These are phyloP conservation scores for Plectosphaerella plurivora DNA, from an alignment of 2,329 filamentous ascomycete genomes.

Conservation along the genomic window DNA sequence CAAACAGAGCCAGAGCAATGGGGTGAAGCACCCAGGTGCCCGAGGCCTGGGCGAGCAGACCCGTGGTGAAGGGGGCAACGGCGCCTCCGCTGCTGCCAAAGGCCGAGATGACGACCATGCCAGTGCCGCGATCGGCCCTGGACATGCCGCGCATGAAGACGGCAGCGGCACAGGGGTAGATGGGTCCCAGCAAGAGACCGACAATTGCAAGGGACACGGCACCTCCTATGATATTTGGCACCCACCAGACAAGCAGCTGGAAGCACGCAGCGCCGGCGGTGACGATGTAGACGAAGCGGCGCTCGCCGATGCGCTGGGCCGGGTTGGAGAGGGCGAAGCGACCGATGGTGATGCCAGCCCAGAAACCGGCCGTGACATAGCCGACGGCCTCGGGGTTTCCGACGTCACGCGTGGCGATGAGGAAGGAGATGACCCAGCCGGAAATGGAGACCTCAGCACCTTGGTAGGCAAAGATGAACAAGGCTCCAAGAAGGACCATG, in stretches of 20 bases:
- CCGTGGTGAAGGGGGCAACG: slow-evolving; percentile 61
- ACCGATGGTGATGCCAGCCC: slow-evolving; percentile 72
- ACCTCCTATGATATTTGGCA: slow-evolving; percentile 70
- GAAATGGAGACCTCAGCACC: slow-evolving; percentile 80
- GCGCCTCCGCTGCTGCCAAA: slow-evolving; percentile 68
- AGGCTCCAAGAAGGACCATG: slow-evolving; percentile 66
- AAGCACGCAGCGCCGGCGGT: slow-evolving; percentile 59
- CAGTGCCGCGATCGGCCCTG: slow-evolving; percentile 54
- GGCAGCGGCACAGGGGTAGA: slow-evolving; percentile 70
- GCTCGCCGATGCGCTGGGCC: slow-evolving; percentile 66
- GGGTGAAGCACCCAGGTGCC: slow-evolving; percentile 64
- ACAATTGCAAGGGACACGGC: slow-evolving; percentile 65
- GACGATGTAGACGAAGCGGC: slow-evolving; percentile 60
- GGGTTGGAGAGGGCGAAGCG: slow-evolving; percentile 67
- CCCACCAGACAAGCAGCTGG: slow-evolving; percentile 72
- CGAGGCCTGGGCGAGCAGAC: slow-evolving; percentile 55
- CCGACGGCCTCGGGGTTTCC: slow-evolving; percentile 69
- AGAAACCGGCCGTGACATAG: slow-evolving; percentile 71
- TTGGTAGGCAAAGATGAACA: slow-evolving; percentile 75
- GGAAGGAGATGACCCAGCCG: slow-evolving; percentile 82
- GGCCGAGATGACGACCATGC: slow-evolving; percentile 63
- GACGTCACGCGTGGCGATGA: slow-evolving; percentile 62
- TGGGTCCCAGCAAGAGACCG: slow-evolving; percentile 70
- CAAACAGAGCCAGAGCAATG: slow-evolving; percentile 62
- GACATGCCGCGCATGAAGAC: slow-evolving; percentile 59